These are phyloP conservation scores for Excoecaria cochinchinensis DNA, from an alignment of 345 rosid species.

Conservation along the genomic window DNA sequence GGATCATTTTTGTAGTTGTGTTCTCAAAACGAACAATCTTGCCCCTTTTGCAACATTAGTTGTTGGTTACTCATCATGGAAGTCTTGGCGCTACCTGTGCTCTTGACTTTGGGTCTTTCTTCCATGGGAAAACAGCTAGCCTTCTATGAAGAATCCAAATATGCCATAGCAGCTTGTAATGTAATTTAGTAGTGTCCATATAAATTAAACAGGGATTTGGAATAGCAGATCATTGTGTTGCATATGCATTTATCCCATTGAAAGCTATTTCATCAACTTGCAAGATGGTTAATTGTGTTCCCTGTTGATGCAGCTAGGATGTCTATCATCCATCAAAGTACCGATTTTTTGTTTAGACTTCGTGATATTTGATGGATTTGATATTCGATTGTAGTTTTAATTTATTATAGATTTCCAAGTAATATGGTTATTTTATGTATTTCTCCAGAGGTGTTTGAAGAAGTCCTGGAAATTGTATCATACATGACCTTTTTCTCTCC, in stretches of 20 bases:
- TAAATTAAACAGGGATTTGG: not conserved
- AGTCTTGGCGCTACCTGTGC: too few relatives aligned
- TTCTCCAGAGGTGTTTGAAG: conserved; percentile 96
- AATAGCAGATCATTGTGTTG: not conserved
- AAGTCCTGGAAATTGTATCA: conserved; percentile 96
- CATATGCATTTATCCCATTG: not conserved
- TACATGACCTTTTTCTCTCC: conserved; percentile 98
- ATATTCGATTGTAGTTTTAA: not conserved
- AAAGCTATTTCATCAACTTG: not conserved
- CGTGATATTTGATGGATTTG: not conserved
- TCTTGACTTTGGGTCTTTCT: too few relatives aligned
- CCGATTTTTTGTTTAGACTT: not conserved
- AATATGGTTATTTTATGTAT: conserved; percentile 8
- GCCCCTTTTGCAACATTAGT: not conserved
- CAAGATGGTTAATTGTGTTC: not conserved
- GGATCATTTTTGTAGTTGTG: not conserved
- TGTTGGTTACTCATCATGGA: too few relatives aligned
- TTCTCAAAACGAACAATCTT: not conserved
- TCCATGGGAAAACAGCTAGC: not conserved
- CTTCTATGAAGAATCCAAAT: not conserved
- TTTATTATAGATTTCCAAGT: not conserved
- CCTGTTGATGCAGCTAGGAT: not conserved
- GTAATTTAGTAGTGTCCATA: not conserved
- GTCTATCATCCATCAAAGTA: not conserved
- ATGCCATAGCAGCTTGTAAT: not conserved